Evolutionary conservation across 192 early-diverging fungal species (phyloP).

Genomic region (Linnemannia exigua): DNA sequence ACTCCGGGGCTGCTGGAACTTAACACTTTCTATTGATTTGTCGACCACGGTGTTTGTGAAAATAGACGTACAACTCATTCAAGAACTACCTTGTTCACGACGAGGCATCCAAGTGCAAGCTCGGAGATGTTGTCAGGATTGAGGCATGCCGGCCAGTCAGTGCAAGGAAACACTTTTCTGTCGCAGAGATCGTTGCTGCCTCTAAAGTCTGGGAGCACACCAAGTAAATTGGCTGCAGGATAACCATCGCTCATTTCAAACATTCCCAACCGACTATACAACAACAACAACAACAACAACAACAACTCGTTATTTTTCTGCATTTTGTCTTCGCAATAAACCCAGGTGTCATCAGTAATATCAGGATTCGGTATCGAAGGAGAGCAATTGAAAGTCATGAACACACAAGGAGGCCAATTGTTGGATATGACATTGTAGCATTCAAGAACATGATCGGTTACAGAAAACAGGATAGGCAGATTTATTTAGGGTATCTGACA

Average conservation of each 20-base stretch:
- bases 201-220: slow-evolving; percentile 52
- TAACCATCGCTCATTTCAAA: not conserved
- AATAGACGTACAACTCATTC: slow-evolving; percentile 83
- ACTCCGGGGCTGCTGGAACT: no score
- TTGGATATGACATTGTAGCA: not conserved
- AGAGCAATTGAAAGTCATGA: not conserved
- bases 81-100: slow-evolving; percentile 94
- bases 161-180: slow-evolving; percentile 88
- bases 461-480: not conserved
- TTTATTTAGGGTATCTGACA: slow-evolving; percentile 9
- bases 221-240: slow-evolving; percentile 9
- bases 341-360: not conserved
- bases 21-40: not conserved
- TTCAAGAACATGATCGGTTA: not conserved
- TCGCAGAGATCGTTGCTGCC: slow-evolving; percentile 83
- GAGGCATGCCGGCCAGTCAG: slow-evolving; percentile 90
- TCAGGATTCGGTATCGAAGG: not conserved
- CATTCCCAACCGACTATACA: not conserved
- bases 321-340: slow-evolving; percentile 1
- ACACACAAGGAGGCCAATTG: not conserved
- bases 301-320: not conserved
- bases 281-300: not conserved
- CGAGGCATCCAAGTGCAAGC: slow-evolving; percentile 79
- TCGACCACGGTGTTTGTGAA: not conserved
- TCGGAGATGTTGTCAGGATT: slow-evolving; percentile 94